phyloP scores from a whole-genome alignment of 208 protist genomes.

The Wallacemonas collosoma region DNA sequence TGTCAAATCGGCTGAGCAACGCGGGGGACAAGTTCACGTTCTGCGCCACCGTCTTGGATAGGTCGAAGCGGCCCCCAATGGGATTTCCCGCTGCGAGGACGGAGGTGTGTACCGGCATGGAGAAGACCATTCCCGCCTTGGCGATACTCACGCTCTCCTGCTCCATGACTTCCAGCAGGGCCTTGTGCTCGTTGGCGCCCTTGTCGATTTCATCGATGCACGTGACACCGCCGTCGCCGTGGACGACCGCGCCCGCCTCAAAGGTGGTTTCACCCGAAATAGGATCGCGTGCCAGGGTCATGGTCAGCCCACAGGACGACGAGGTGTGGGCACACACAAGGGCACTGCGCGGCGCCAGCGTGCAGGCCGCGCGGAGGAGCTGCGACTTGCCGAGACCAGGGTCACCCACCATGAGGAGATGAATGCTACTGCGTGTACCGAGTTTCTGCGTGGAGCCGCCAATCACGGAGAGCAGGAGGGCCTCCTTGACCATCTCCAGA shows the following conservation, averaged over 20 bases:
- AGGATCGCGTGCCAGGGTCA: conserved; percentile 95
- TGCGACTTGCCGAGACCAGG: conserved; percentile 98
- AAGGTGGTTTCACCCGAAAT: conserved; percentile 93
- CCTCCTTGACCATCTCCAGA: conserved; percentile 96
- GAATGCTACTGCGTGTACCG: conserved; percentile 85
- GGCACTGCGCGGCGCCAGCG: conserved; percentile 95
- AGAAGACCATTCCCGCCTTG: conserved; percentile 98
- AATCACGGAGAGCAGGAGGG: conserved; percentile 95
- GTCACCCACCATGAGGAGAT: conserved; percentile 98
- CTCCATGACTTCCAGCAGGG: conserved; percentile 99
- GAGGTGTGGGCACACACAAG: conserved; percentile 99
- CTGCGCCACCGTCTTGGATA: conserved; percentile 94
- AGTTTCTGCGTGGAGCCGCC: conserved; percentile 82
- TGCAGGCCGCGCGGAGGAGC: conserved; percentile 92
- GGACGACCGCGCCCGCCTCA: conserved; percentile 98
- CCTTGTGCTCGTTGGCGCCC: conserved; percentile 94
- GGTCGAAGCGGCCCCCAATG: conserved; percentile 93
- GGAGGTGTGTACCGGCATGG: conserved; percentile 95
- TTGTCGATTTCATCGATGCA: conserved; percentile 99
- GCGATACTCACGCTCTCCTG: conserved; percentile 99
- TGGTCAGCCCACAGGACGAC: conserved; percentile 97
- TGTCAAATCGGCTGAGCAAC: conserved; percentile 98
- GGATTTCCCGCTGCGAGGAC: conserved; percentile 99
- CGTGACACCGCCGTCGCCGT: conserved; percentile 97
- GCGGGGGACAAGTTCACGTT: conserved; percentile 96